Conservation (phyloP, 2,329 filamentous ascomycete species). For the Pseudocercospora musae region DNA sequence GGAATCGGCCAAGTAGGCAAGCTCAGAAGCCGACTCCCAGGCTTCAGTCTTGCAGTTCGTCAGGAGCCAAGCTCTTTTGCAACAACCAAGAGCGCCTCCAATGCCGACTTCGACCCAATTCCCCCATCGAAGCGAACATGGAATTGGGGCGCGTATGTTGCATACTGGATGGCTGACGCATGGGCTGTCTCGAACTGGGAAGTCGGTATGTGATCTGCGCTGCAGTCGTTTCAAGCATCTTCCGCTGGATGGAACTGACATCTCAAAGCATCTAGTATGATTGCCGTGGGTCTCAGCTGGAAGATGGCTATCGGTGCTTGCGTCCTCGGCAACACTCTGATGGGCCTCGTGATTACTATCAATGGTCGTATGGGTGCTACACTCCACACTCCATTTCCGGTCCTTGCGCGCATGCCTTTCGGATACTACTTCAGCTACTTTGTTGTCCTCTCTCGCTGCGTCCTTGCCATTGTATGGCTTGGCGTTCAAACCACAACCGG, state of each 20-base stretch:
- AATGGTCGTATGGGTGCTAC: constrained; percentile 53
- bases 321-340: constrained; percentile 28
- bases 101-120: constrained; percentile 40
- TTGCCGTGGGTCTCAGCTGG: constrained; percentile 55
- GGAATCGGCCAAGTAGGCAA: constrained; percentile 27
- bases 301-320: constrained; percentile 49
- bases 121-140: constrained; percentile 39
- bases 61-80: constrained; percentile 39
- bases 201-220: constrained; percentile 29
- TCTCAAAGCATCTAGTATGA: constrained; percentile 44
- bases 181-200: constrained; percentile 41
- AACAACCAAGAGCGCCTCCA: constrained; percentile 34
- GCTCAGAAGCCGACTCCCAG: constrained; percentile 24
- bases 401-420: constrained; percentile 54
- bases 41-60: constrained; percentile 33
- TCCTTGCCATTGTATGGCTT: constrained; percentile 34
- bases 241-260: not conserved
- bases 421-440: constrained; percentile 52
- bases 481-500: constrained; percentile 32
- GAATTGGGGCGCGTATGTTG: constrained; percentile 35
- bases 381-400: constrained; percentile 55
- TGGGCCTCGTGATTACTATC: constrained; percentile 45
- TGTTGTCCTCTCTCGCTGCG: constrained; percentile 30
- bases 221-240: not conserved
- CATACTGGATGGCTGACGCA: constrained; percentile 43